These are phyloP conservation scores for Adiantum capillusveneris DNA, from an alignment of 75 land plant genomes.

Conservation along the genomic window DNA sequence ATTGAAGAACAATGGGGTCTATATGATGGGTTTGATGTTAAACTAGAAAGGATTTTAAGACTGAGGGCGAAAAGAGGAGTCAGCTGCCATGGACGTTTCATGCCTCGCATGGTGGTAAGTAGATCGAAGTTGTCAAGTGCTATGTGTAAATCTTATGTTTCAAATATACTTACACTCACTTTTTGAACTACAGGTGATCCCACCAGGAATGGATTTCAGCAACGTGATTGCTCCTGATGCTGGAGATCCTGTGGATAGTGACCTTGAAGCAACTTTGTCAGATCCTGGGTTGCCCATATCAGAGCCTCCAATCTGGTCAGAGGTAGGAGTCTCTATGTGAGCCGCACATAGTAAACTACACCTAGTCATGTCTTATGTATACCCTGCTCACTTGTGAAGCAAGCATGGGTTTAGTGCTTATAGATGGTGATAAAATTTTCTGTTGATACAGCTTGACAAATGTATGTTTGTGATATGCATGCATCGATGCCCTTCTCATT, in stretches of 20 bases:
- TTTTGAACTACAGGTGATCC: conserved; percentile 53
- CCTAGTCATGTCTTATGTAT: no score
- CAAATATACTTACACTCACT: neutral
- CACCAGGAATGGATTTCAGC: conserved; percentile 94
- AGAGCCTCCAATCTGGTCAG: conserved; percentile 81
- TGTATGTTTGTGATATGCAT: no score
- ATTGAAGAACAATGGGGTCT: conserved; percentile 86
- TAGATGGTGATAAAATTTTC: no score
- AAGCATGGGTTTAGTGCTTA: no score
- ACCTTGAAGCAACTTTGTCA: conserved; percentile 30
- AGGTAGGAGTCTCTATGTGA: no score
- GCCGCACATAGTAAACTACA: no score
- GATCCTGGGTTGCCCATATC: conserved; percentile 31
- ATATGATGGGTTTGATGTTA: conserved; percentile 75
- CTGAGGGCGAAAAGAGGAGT: conserved; percentile 57
- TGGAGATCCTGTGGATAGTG: conserved; percentile 33
- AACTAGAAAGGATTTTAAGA: conserved; percentile 64
- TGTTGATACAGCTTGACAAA: no score
- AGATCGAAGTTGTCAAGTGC: neutral
- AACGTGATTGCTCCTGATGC: conserved; percentile 34
- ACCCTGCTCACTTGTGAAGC: no score
- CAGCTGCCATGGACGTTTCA: conserved; percentile 74
- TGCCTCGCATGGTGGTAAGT: conserved; percentile 87
- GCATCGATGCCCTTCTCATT: no score
- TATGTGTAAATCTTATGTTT: neutral